phyloP scores from a whole-genome alignment of 345 rosid species.

The Cardamine occulta region DNA sequence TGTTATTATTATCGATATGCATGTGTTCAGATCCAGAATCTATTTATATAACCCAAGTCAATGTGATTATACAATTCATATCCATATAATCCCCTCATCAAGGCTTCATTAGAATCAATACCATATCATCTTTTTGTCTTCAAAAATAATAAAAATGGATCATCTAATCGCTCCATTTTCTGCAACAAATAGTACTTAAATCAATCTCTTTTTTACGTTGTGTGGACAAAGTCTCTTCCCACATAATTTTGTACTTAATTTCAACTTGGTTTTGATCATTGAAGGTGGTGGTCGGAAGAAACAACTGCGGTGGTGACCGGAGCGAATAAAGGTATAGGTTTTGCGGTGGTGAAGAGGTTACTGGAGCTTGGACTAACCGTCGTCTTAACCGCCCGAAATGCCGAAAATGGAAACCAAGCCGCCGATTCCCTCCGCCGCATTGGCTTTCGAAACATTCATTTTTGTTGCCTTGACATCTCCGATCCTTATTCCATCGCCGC shows the following conservation, averaged over 20 bases:
- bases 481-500: constrained; percentile 57
- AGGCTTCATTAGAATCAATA: constrained; percentile 5
- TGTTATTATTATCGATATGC: constrained; percentile 14
- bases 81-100: constrained; percentile 18
- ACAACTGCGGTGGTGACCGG: constrained; percentile 83
- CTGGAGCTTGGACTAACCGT: constrained; percentile 70
- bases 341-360: constrained; percentile 67
- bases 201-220: background rate
- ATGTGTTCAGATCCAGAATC: constrained; percentile 23
- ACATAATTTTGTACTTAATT: background rate
- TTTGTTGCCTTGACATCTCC: constrained; percentile 65
- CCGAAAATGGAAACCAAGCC: constrained; percentile 59
- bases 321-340: constrained; percentile 88
- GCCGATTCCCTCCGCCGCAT: constrained; percentile 48
- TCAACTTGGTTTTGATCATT: background rate
- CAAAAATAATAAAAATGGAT: constrained; percentile 24
- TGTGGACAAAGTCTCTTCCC: background rate
- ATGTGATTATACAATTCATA: background rate
- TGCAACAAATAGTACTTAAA: constrained; percentile 21
- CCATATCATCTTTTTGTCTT: background rate
- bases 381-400: constrained; percentile 72
- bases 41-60: constrained; percentile 16
- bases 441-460: constrained; percentile 52
- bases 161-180: constrained; percentile 23
- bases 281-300: constrained; percentile 78